Percentiles rank a stretch among this genome's conserved stretches.
phyloP scores from a whole-genome alignment of 352 stramenopile genomes.

The Globisporangium rhizosaccharum region DNA sequence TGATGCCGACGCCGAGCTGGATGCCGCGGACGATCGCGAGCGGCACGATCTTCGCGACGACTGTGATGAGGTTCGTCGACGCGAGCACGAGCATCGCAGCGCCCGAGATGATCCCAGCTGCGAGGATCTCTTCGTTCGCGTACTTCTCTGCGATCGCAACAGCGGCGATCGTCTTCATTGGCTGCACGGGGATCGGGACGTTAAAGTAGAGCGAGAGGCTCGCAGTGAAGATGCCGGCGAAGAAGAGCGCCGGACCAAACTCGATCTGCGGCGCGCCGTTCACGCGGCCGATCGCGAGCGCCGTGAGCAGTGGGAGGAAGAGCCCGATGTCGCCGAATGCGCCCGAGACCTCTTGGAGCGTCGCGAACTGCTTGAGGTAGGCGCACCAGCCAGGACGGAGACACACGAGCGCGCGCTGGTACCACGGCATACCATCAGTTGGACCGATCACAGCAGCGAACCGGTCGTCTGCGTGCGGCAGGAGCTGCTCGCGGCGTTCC shows the following conservation, averaged over 20 bases:
- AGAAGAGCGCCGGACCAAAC: conserved; percentile 90
- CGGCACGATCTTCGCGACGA: conserved; percentile 87
- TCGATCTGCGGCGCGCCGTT: conserved; percentile 70
- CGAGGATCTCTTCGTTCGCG: conserved; percentile 70
- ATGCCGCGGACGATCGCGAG: conserved; percentile 87
- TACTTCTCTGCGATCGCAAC: conserved; percentile 86
- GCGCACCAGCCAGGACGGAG: conserved; percentile 43
- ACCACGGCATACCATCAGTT: conserved; percentile 33
- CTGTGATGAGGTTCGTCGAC: conserved; percentile 86
- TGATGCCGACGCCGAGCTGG: conserved; percentile 89
- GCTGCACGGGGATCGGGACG: conserved; percentile 93
- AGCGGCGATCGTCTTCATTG: conserved; percentile 93
- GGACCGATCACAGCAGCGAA: conserved; percentile 42
- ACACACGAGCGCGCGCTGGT: conserved; percentile 53
- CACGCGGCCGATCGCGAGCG: conserved; percentile 74
- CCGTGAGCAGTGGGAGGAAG: conserved; percentile 92
- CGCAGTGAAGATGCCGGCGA: conserved; percentile 85
- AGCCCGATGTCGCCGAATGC: conserved; percentile 92
- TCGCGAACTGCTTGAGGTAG: conserved; percentile 67
- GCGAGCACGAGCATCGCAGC: conserved; percentile 67
- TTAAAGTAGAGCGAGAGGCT: conserved; percentile 85
- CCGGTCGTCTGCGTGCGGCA: conserved; percentile 14
- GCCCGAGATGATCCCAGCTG: conserved; percentile 84
- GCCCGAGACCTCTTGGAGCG: conserved; percentile 79
- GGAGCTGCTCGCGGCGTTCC: conserved; percentile 29